These are phyloP conservation scores for Umbelopsis sp. DNA, from an alignment of 192 early-diverging fungal species.

Conservation along the genomic window DNA sequence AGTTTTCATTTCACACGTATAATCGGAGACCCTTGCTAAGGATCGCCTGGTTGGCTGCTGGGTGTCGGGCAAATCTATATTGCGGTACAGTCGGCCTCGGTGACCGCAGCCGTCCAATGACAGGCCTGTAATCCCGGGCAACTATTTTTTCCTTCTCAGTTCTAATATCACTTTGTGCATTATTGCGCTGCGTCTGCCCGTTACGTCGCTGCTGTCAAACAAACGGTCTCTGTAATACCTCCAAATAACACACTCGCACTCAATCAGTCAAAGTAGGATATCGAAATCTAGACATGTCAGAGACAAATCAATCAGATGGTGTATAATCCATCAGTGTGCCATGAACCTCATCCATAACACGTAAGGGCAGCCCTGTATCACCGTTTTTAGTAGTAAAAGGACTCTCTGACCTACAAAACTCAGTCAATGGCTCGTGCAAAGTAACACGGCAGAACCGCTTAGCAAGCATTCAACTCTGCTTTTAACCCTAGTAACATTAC, in stretches of 20 bases:
- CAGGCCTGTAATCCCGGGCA: background rate
- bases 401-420: background rate
- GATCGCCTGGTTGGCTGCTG: conserved; percentile 4
- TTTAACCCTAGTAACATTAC: no score
- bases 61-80: conserved; percentile 5
- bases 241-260: no score
- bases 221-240: no score
- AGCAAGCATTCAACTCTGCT: no score
- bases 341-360: no score
- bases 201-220: background rate
- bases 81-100: conserved; percentile 3
- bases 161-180: background rate
- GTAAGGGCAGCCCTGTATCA: no score
- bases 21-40: background rate
- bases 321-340: no score
- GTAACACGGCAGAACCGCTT: background rate
- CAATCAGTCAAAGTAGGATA: no score
- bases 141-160: conserved; percentile 6
- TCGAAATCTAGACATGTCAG: no score
- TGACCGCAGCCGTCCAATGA: conserved; percentile 7
- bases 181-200: conserved; percentile 9
- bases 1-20: background rate
- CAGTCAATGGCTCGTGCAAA: background rate
- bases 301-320: no score
- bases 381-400: background rate